Evolutionary conservation across 176 grass and related monocot species (phyloP).

Genomic region (Musa beccarii): DNA sequence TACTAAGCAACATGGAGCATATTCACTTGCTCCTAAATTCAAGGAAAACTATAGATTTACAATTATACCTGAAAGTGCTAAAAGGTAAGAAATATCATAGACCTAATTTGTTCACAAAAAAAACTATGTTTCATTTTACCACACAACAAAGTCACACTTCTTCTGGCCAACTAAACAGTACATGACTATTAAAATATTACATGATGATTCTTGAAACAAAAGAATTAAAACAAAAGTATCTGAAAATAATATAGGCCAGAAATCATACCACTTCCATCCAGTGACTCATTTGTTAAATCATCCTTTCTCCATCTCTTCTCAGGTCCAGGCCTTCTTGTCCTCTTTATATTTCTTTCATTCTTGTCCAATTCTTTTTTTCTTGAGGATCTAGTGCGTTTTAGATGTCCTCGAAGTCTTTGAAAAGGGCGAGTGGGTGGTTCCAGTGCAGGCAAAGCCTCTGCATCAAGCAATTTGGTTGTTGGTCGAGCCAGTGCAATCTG

Average conservation of each 20-base stretch:
- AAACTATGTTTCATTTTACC: neutral
- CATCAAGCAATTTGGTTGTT: constrained; percentile 71
- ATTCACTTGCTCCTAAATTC: no score
- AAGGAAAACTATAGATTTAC: no score
- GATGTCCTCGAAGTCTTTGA: constrained; percentile 51
- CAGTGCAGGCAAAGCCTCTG: constrained; percentile 50
- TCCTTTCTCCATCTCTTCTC: constrained; percentile 67
- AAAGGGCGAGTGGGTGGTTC: constrained; percentile 82
- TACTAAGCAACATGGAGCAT: no score
- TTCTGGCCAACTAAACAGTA: neutral
- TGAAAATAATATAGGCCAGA: constrained; percentile 2
- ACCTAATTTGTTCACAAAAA: neutral
- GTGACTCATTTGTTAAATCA: constrained; percentile 27
- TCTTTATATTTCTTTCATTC: constrained; percentile 39
- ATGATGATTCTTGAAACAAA: neutral
- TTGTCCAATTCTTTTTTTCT: constrained; percentile 37
- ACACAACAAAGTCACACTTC: neutral
- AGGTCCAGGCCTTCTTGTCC: constrained; percentile 60
- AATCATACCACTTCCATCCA: constrained; percentile 12
- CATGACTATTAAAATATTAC: neutral
- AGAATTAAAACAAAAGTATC: constrained; percentile 2
- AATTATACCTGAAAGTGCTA: no score
- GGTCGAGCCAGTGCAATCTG: constrained; percentile 47
- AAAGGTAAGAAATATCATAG: no score
- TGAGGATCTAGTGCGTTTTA: constrained; percentile 40